Evolutionary conservation across 2,329 filamentous ascomycete genomes (phyloP), one percentile per base, ranked within the genome.

Genomic region (Pezicula carpinea): DNA sequence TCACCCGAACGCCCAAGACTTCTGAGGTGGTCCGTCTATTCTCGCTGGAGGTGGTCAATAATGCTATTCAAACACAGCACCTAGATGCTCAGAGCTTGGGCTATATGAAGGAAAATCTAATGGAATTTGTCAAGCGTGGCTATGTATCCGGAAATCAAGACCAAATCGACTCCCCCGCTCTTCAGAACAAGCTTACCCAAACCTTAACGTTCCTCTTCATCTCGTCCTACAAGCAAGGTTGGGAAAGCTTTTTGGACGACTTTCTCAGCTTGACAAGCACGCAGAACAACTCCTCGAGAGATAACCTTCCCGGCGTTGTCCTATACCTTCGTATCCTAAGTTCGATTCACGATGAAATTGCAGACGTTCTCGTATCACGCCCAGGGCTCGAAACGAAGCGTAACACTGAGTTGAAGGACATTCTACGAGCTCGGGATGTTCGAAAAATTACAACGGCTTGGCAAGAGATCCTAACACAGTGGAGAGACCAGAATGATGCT

Each of bases 141-240:
- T 97, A 96, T 66, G 79, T 82, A 33, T 72, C 72, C 29, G 67
- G 72, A 8, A 60, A 54, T 26, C 75, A 78, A 46, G 73, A 75
- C 49, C 68, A 73, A 44, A 70, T 83, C 53, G 93, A 99, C 64
- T 80, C 84, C 7, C 66, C 81, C 19, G 79, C 80, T 55, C 84
- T 99, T 36, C 92, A 97, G 69, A 99, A 97, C 72, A 99, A 99
- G 70, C 81, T 99, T 56, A 91, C 92, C 39, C 93, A 99, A 70
- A 96, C 91, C 11, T 73, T 99, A 59, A 99, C 93, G 8, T 93
- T 89, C 62, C 82, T 99, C 43, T 99, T 99, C 67, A 86, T 89
- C 31, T 82, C 84, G 11, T 76, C 95, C 46, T 99, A 99, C 67
- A 82, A 82, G 44, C 81, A 85, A 44, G 86, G 87, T 32, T 99